Conservation (phyloP, 2,329 filamentous ascomycete species). For the Fusarium oligoseptatum region DNA sequence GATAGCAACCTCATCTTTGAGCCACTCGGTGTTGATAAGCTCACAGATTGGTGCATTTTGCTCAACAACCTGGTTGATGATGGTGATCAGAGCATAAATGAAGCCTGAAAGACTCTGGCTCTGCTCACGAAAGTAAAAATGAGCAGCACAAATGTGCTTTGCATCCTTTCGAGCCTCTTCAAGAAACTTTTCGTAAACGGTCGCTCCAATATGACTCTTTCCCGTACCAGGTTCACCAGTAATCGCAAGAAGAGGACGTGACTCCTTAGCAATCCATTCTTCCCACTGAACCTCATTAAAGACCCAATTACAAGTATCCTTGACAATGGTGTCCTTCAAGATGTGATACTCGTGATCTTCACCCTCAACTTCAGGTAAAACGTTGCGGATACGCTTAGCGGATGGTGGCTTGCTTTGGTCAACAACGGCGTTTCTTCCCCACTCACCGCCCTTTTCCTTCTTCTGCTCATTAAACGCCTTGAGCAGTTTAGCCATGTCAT, state of each 20-base stretch:
- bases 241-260: conserved; percentile 44
- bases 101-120: conserved; percentile 43
- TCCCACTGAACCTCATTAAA: conserved; percentile 46
- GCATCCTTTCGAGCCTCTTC: conserved; percentile 30
- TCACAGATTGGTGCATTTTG: conserved; percentile 50
- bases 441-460: conserved; percentile 31
- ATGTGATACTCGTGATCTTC: conserved; percentile 45
- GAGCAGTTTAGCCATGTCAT: conserved; percentile 47
- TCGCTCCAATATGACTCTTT: conserved; percentile 51
- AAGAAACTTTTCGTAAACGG: conserved; percentile 37
- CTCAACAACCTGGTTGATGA: conserved; percentile 50
- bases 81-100: conserved; percentile 43
- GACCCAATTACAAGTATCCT: conserved; percentile 50
- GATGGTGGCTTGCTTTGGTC: conserved; percentile 43
- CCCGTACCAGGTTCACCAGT: conserved; percentile 49
- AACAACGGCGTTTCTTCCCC: conserved; percentile 18
- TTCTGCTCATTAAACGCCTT: conserved; percentile 44
- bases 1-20: conserved; percentile 37
- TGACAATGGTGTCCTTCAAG: conserved; percentile 48
- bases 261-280: conserved; percentile 38
- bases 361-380: conserved; percentile 40
- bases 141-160: conserved; percentile 43
- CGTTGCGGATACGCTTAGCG: conserved; percentile 43
- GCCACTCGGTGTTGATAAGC: conserved; percentile 45
- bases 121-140: conserved; percentile 55